Percentiles rank a stretch among this genome's conserved stretches.
phyloP scores from a whole-genome alignment of 441 rosid species.

The Euphorbia celastroides region DNA sequence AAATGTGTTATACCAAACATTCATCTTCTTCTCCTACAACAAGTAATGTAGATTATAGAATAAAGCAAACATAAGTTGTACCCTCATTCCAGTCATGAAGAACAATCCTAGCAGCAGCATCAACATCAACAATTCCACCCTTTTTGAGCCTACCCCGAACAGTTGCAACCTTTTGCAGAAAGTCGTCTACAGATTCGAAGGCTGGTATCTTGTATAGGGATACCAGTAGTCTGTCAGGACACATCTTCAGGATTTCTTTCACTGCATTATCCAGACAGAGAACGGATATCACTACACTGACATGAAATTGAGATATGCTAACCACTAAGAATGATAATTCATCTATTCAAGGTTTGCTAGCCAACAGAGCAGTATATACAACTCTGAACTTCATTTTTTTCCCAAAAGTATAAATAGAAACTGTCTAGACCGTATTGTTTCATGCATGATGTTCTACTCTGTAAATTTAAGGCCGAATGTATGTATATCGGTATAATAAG shows the following conservation, averaged over 20 bases:
- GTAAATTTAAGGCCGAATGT: not conserved
- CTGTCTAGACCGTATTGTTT: not conserved
- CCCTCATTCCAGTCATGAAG: slow-evolving; percentile 98
- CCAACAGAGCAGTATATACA: not conserved
- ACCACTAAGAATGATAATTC: not conserved
- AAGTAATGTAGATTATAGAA: not conserved
- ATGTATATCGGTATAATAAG: not conserved
- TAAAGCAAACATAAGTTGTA: slow-evolving; percentile 22
- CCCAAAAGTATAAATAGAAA: not conserved
- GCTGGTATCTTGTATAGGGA: slow-evolving; percentile 67
- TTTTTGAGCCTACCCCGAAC: slow-evolving; percentile 92
- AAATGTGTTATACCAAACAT: slow-evolving; percentile 14
- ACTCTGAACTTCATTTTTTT: not conserved
- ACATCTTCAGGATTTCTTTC: slow-evolving; percentile 81
- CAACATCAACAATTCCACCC: slow-evolving; percentile 86
- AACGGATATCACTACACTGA: slow-evolving; percentile 2
- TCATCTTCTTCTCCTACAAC: slow-evolving; percentile 3
- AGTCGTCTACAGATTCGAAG: slow-evolving; percentile 78
- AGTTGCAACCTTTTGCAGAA: slow-evolving; percentile 74
- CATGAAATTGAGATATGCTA: not conserved
- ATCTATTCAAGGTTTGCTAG: not conserved
- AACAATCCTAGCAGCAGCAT: slow-evolving; percentile 80
- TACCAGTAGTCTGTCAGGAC: slow-evolving; percentile 61
- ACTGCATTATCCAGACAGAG: slow-evolving; percentile 40
- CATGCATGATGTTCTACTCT: not conserved